Evolutionary conservation across 2,329 filamentous ascomycete genomes (phyloP), one percentile per base, ranked within the genome.

Genomic region (Lojkania enalia): DNA sequence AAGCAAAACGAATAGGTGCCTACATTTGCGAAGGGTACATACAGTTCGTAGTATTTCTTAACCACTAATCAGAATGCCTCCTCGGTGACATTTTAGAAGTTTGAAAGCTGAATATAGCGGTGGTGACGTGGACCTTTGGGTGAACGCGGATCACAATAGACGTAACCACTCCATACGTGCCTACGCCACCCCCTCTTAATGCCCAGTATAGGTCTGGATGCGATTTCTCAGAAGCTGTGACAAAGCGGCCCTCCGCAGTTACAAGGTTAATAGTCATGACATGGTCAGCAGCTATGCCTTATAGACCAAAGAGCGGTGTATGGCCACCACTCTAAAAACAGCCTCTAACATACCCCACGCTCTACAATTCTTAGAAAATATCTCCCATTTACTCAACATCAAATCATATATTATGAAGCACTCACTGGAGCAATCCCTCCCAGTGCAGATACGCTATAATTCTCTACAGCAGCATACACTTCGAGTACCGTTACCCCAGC

Each of bases 271-370:
- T 53, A 3, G 50, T 48, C 2, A 62, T 30, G 1, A 62, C 53
- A 13, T 52, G 39, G 27, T 63, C 59, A 12, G 54, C 58, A 6
- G 57, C 51, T 55, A 63, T 60, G 2, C 61, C 61, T 49, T 75
- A 75, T 25, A 73, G 57, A 20, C 70, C 70, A 7, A 73, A 72
- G 27, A 82, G 55, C 7, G 77, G 77, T 13, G 72, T 76, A 58
- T 82, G 77, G 0, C 80, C 80, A 20, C 77, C 79, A 2, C 76
- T 78, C 5, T 54, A 51, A 12, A 65, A 54, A 52, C 60, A 70
- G 2, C 69, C 56, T 20, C 59, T 58, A 14, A 49, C 71, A 59
- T 76, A 68, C 12, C 79, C 79, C 5, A 82, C 77, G 3, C 71
- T 76, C 49, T 63, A 29, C 60, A 75, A 9, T 33, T 33, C 15